phyloP scores from a whole-genome alignment of 257 asterid genomes.

The Gentiana macrophylla region DNA sequence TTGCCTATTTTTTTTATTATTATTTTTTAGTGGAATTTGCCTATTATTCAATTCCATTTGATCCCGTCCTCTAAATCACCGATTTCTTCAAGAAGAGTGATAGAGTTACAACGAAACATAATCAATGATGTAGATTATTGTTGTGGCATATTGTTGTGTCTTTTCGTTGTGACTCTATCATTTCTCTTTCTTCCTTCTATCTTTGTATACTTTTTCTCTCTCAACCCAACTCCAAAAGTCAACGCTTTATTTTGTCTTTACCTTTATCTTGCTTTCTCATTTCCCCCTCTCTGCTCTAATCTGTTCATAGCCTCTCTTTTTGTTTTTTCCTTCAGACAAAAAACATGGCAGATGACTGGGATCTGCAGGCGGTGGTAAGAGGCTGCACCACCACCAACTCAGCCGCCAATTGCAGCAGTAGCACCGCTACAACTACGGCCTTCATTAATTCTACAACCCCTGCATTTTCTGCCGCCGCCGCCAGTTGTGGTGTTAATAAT shows the following conservation, averaged over 20 bases:
- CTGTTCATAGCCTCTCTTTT: constrained; percentile 23
- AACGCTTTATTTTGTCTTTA: constrained; percentile 8
- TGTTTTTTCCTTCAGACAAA: constrained; percentile 9
- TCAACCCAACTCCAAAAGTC: background rate
- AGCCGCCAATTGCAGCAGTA: constrained; percentile 19
- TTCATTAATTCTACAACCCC: background rate
- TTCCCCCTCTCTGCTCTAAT: constrained; percentile 3
- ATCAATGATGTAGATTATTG: no score
- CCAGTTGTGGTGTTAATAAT: background rate
- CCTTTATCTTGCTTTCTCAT: background rate
- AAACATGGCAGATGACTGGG: constrained; percentile 86
- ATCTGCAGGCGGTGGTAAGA: constrained; percentile 89
- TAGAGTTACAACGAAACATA: no score
- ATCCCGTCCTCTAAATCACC: background rate
- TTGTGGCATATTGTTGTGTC: no score
- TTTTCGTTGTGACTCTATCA: no score
- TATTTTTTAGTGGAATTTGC: constrained; percentile 8
- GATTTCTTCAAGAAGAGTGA: background rate
- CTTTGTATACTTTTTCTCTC: constrained; percentile 16
- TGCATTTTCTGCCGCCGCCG: background rate
- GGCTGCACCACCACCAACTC: constrained; percentile 57
- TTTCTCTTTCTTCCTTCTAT: no score
- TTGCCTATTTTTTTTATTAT: constrained; percentile 11
- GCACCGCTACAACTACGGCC: constrained; percentile 16
- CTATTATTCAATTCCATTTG: constrained; percentile 4